These are phyloP conservation scores for Leptodermis oblonga DNA, from an alignment of 257 asterid genomes.

Conservation along the genomic window DNA sequence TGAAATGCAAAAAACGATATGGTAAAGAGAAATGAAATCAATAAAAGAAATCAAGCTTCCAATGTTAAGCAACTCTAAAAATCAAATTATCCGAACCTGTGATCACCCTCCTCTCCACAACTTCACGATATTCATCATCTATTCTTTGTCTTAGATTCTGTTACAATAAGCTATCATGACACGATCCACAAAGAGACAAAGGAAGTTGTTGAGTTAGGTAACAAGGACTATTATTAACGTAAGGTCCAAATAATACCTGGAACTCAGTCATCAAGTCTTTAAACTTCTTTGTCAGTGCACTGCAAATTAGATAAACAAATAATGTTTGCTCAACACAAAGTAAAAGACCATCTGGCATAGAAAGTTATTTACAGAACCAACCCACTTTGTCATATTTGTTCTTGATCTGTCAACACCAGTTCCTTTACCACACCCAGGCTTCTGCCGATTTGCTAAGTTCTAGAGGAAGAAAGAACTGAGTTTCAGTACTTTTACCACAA, in stretches of 20 bases:
- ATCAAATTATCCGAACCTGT: constrained; percentile 47
- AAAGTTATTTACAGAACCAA: constrained; percentile 1
- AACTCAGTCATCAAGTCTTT: constrained; percentile 72
- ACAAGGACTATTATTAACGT: not conserved
- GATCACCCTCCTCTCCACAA: constrained; percentile 81
- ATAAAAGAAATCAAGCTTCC: not conserved
- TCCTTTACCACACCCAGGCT: constrained; percentile 85
- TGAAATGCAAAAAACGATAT: constrained; percentile 8
- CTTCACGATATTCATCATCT: constrained; percentile 88
- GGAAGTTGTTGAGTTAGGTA: not conserved
- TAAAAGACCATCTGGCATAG: not conserved
- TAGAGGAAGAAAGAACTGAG: constrained; percentile 22
- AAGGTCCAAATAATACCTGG: constrained; percentile 45
- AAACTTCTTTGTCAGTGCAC: constrained; percentile 68
- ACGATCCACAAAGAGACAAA: constrained; percentile 3
- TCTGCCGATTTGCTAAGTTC: constrained; percentile 76
- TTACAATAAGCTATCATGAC: no score
- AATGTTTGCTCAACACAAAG: constrained; percentile 10
- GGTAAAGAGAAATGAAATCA: constrained; percentile 15
- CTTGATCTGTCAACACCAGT: constrained; percentile 88
- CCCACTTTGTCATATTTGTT: constrained; percentile 70
- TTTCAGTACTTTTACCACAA: constrained; percentile 8
- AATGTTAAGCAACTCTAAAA: not conserved
- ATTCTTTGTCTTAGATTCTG: constrained; percentile 69
- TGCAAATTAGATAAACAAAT: constrained; percentile 37